These are phyloP conservation scores for Leucocoprinus birnbaumii DNA, from an alignment of 768 basidiomycete genomes.

Conservation along the genomic window DNA sequence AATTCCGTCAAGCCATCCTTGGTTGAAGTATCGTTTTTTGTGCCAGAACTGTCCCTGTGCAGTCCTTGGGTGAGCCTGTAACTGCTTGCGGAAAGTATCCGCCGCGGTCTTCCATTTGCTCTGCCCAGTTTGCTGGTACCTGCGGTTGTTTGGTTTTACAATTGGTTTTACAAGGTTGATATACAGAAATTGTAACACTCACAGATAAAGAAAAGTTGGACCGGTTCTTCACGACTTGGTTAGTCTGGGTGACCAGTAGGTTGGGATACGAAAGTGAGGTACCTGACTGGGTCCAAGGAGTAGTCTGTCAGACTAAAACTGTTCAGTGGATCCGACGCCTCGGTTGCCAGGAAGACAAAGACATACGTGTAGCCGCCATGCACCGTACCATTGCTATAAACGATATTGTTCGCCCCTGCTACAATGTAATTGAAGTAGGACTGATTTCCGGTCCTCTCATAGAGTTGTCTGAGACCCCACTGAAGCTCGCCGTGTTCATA, in stretches of 20 bases:
- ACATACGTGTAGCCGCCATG: constrained; percentile 36
- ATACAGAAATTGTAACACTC: constrained; percentile 6
- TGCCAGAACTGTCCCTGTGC: constrained; percentile 46
- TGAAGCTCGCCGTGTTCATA: constrained; percentile 25
- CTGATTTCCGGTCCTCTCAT: constrained; percentile 36
- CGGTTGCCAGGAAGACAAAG: constrained; percentile 5
- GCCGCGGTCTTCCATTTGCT: constrained; percentile 41
- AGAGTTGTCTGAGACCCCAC: constrained; percentile 36
- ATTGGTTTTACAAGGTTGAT: too few relatives aligned
- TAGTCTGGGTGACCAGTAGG: background rate
- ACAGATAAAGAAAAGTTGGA: constrained; percentile 37
- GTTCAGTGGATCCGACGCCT: background rate
- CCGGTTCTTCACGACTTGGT: constrained; percentile 27
- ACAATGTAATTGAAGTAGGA: constrained; percentile 41
- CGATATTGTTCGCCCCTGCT: constrained; percentile 35
- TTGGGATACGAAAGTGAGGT: background rate
- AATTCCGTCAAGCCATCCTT: constrained; percentile 45
- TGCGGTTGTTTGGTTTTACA: too few relatives aligned
- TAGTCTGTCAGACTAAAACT: constrained; percentile 26
- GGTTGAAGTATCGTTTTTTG: constrained; percentile 36
- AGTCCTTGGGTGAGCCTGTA: constrained; percentile 40
- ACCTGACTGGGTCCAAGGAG: constrained; percentile 34
- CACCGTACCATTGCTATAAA: constrained; percentile 34
- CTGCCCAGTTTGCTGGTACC: constrained; percentile 30
- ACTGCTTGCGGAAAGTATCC: constrained; percentile 33